Conservation (phyloP, 441 rosid genomes). For the Sinapis alba region DNA sequence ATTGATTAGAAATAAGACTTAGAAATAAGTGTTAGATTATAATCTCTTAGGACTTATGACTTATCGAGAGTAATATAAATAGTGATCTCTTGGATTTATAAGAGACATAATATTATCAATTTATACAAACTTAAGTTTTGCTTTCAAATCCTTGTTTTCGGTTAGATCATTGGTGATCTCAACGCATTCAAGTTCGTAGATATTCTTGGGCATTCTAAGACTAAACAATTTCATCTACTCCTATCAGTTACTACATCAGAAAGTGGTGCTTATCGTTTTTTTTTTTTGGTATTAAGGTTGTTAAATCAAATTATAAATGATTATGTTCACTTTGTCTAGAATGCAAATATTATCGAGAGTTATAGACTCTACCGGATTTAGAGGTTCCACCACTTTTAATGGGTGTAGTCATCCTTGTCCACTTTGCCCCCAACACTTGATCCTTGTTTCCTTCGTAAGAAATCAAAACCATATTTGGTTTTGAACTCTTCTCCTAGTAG, state of each 20-base stretch:
- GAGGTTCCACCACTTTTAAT: constrained; percentile 33
- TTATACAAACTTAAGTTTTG: too few species aligned
- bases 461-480: constrained; percentile 18
- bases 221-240: too few species aligned
- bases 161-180: too few species aligned
- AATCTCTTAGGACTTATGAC: too few species aligned
- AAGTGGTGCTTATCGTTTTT: background rate
- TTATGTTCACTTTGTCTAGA: constrained; percentile 3
- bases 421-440: constrained; percentile 30
- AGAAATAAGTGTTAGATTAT: too few species aligned
- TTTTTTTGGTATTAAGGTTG: background rate
- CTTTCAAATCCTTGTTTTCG: too few species aligned
- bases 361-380: constrained; percentile 5
- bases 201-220: too few species aligned
- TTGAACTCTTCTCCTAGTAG: constrained; percentile 16
- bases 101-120: too few species aligned
- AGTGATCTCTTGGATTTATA: too few species aligned
- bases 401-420: constrained; percentile 29
- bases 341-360: background rate
- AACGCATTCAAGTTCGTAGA: too few species aligned
- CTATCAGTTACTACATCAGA: background rate
- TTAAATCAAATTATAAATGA: background rate
- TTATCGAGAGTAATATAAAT: too few species aligned
- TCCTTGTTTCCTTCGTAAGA: background rate
- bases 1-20: too few species aligned